phyloP scores from a whole-genome alignment of 352 stramenopile species.

The Globisporangium perplexum region DNA sequence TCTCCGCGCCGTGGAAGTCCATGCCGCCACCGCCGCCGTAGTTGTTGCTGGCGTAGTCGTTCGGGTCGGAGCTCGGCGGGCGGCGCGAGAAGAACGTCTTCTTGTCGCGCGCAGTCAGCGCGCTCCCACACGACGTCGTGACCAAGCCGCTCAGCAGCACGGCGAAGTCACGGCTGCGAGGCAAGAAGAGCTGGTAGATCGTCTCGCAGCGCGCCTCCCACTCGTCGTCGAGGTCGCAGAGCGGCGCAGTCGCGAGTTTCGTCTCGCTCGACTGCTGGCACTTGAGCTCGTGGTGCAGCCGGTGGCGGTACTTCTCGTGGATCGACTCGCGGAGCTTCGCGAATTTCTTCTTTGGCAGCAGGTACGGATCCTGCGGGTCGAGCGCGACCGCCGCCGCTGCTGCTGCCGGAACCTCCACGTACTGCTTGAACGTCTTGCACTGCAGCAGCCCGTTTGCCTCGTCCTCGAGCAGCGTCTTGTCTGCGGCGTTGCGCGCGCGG shows the following conservation, averaged over 20 bases:
- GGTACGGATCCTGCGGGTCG: constrained; percentile 62
- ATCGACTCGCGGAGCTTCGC: constrained; percentile 52
- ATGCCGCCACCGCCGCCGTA: constrained; percentile 26
- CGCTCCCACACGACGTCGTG: constrained; percentile 57
- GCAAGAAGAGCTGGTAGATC: constrained; percentile 66
- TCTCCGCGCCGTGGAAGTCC: constrained; percentile 32
- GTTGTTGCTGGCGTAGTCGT: neutral
- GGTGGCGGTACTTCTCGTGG: constrained; percentile 70
- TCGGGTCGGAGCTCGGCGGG: constrained; percentile 42
- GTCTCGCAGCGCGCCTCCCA: constrained; percentile 63
- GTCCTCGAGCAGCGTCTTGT: constrained; percentile 40
- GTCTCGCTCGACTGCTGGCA: constrained; percentile 30
- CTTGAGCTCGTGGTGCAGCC: constrained; percentile 55
- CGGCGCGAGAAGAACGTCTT: constrained; percentile 73
- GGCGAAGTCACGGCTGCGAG: constrained; percentile 67
- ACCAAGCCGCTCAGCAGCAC: constrained; percentile 63
- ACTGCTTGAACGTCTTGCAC: constrained; percentile 72
- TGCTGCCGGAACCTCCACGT: constrained; percentile 33
- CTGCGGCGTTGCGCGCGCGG: constrained; percentile 29
- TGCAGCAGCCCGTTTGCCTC: constrained; percentile 38
- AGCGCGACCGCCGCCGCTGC: constrained; percentile 14
- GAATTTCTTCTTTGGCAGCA: constrained; percentile 70
- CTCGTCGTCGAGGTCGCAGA: constrained; percentile 61
- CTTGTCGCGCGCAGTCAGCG: constrained; percentile 69
- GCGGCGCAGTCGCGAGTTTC: constrained; percentile 34